Percentiles rank a stretch among this genome's conserved stretches.
Evolutionary conservation across 306 rosid species (phyloP).

Genomic region (Mimosa pudica): DNA sequence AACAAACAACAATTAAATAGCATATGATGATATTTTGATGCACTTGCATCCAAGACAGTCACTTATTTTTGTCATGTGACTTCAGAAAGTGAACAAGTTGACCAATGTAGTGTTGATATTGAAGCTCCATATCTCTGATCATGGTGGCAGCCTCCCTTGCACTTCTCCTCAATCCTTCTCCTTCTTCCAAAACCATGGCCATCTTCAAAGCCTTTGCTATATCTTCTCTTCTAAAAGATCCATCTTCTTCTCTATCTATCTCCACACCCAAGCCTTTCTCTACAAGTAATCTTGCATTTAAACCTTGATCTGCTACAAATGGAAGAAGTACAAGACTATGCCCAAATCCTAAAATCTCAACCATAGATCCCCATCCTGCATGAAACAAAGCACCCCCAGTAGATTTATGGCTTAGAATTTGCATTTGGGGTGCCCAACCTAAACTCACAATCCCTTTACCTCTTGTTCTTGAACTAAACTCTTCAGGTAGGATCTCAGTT

Average conservation of each 20-base stretch:
- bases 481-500: background rate
- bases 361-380: background rate
- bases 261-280: slow-evolving; percentile 27
- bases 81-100: background rate
- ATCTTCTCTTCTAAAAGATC: slow-evolving; percentile 34
- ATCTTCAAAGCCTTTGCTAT: slow-evolving; percentile 29
- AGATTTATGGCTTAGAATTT: slow-evolving; percentile 5
- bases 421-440: background rate
- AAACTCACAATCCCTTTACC: background rate
- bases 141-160: background rate
- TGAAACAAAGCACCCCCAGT: background rate
- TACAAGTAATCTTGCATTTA: background rate
- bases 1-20: too few species aligned
- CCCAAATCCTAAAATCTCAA: background rate
- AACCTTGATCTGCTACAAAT: background rate
- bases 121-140: background rate
- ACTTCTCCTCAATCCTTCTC: background rate
- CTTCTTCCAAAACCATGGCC: slow-evolving; percentile 4
- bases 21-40: too few species aligned
- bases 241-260: slow-evolving; percentile 32
- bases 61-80: background rate
- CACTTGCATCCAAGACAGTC: too few species aligned
- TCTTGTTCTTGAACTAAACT: background rate
- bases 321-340: background rate
- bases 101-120: background rate